These are phyloP conservation scores for Maudiozyma saulgeensis DNA, from an alignment of 805 yeast species.

Conservation along the genomic window DNA sequence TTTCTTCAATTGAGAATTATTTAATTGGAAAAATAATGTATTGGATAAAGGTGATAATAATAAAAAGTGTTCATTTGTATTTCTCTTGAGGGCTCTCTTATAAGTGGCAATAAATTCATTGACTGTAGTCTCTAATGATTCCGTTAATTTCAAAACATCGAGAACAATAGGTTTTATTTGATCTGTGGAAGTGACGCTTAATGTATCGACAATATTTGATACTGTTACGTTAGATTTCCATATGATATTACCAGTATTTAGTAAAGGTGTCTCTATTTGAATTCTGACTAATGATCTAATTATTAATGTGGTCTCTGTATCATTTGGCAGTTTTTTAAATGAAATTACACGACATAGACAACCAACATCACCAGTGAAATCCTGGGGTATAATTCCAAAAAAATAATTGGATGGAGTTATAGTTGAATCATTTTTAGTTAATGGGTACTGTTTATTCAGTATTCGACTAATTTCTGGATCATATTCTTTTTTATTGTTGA, in stretches of 20 bases:
- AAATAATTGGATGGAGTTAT: not conserved
- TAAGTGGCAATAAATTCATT: slow-evolving; percentile 30
- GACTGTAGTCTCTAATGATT: not conserved
- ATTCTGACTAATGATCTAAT: slow-evolving; percentile 16
- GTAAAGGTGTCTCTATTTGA: slow-evolving; percentile 8
- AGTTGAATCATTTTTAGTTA: not conserved
- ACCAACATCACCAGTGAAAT: not conserved
- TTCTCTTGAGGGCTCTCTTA: slow-evolving; percentile 18
- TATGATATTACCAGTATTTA: slow-evolving; percentile 10
- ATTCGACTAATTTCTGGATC: not conserved
- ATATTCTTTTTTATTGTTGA: not conserved
- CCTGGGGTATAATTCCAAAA: not conserved
- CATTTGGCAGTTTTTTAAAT: slow-evolving; percentile 7
- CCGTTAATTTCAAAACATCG: not conserved
- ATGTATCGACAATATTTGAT: slow-evolving; percentile 1
- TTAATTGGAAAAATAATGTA: slow-evolving; percentile 46
- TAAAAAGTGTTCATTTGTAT: slow-evolving; percentile 28
- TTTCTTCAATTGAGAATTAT: slow-evolving; percentile 36
- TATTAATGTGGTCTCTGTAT: slow-evolving; percentile 9
- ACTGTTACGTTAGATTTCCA: slow-evolving; percentile 9
- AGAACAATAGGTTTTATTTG: not conserved
- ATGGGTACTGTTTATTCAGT: not conserved
- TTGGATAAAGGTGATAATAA: slow-evolving; percentile 52
- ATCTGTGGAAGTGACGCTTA: not conserved
- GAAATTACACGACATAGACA: not conserved